phyloP scores from a whole-genome alignment of 495 filamentous ascomycete species.

The Penicillium herquei region DNA sequence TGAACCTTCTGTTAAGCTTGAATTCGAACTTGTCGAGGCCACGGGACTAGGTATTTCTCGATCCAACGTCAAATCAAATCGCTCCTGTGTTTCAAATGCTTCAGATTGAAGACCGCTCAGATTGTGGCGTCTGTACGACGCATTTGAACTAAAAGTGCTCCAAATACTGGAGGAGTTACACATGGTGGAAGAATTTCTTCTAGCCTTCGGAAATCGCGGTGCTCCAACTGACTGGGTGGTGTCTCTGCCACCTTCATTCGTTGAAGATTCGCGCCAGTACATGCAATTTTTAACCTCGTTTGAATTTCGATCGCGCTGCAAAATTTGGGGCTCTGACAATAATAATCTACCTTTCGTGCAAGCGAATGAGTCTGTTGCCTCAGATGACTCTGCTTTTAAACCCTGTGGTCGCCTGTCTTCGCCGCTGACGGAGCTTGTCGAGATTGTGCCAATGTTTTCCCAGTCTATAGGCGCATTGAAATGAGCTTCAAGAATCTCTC shows the following conservation, averaged over 20 bases:
- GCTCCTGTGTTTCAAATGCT: slow-evolving; percentile 8
- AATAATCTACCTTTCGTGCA: too few relatives aligned
- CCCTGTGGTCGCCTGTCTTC: neutral
- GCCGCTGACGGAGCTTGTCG: neutral
- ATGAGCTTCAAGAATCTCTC: neutral
- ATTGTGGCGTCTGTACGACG: neutral
- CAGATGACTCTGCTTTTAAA: neutral
- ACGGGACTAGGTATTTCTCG: neutral
- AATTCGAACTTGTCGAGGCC: neutral
- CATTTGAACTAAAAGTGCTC: slow-evolving; percentile 3
- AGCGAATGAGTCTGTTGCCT: too few relatives aligned
- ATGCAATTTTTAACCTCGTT: too few relatives aligned
- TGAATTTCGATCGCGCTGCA: too few relatives aligned
- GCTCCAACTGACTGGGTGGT: neutral
- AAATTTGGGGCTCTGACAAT: too few relatives aligned
- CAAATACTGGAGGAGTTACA: neutral
- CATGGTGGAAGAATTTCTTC: neutral
- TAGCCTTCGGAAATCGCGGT: neutral
- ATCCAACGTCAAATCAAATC: neutral
- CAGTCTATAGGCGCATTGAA: neutral
- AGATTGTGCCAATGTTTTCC: neutral
- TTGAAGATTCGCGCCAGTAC: too few relatives aligned
- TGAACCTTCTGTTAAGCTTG: slow-evolving; percentile 3
- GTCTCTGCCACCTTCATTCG: too few relatives aligned
- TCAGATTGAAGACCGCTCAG: neutral